Evolutionary conservation across 805 yeast species (phyloP).

Genomic region (Metschnikowia kunwiensis): DNA sequence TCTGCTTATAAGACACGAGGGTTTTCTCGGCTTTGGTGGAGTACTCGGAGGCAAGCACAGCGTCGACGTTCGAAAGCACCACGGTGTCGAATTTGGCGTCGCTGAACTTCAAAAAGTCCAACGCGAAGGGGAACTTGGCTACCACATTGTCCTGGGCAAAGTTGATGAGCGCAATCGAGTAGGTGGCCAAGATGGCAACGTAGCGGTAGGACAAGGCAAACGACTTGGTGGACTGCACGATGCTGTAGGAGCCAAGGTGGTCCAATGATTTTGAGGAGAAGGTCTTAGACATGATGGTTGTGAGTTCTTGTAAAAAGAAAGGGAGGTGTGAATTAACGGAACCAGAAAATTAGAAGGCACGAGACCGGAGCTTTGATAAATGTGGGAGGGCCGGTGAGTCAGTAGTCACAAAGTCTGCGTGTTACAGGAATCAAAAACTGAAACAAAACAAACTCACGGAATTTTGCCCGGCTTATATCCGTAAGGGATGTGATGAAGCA

Average conservation of each 20-base stretch:
- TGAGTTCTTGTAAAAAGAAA: slow-evolving; percentile 2
- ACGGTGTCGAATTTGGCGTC: slow-evolving; percentile 25
- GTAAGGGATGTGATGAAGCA: slow-evolving; percentile 5
- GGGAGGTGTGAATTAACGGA: not conserved
- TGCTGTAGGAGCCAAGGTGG: slow-evolving; percentile 33
- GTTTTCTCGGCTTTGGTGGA: slow-evolving; percentile 10
- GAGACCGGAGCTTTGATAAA: not conserved
- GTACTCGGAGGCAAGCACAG: slow-evolving; percentile 12
- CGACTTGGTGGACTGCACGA: slow-evolving; percentile 23
- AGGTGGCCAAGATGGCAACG: slow-evolving; percentile 25
- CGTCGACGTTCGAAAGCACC: slow-evolving; percentile 25
- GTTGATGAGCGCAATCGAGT: slow-evolving; percentile 21
- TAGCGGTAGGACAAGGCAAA: slow-evolving; percentile 27
- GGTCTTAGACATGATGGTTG: slow-evolving; percentile 19
- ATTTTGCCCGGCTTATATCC: slow-evolving; percentile 1
- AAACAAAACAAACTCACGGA: slow-evolving; percentile 4
- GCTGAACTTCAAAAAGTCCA: slow-evolving; percentile 18
- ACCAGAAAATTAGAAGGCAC: not conserved
- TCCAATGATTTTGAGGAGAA: slow-evolving; percentile 32
- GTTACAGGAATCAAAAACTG: slow-evolving; percentile 1
- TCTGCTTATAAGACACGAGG: slow-evolving; percentile 8
- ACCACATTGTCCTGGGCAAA: slow-evolving; percentile 24
- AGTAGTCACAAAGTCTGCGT: not conserved
- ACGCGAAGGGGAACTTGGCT: slow-evolving; percentile 19
- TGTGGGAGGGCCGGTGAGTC: slow-evolving; percentile 7